These are phyloP conservation scores for Yarrowia alimentaria DNA, from an alignment of 805 yeast species.

Conservation along the genomic window DNA sequence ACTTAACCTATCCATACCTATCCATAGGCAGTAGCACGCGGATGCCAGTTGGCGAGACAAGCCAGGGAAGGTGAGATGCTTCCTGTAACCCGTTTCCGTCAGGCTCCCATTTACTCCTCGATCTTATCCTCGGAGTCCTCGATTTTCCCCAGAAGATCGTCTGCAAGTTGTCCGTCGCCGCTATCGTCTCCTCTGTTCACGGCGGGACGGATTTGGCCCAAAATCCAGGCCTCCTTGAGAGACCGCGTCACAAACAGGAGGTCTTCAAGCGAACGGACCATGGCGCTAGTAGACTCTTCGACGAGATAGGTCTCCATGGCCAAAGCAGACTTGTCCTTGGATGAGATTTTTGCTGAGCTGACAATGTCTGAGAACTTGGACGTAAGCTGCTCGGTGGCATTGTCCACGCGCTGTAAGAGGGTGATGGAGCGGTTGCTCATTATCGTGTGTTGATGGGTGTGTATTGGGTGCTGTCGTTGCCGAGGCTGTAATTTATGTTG, in stretches of 20 bases:
- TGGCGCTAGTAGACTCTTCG: conserved; percentile 41
- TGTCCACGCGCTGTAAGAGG: conserved; percentile 34
- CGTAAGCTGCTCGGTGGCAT: conserved; percentile 35
- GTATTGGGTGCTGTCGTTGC: no score
- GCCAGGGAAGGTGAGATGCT: no score
- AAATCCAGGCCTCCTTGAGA: conserved; percentile 46
- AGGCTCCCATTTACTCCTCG: no score
- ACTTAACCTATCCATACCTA: no score
- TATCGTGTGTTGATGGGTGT: no score
- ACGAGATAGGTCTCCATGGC: conserved; percentile 44
- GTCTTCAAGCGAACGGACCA: conserved; percentile 43
- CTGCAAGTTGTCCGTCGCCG: conserved; percentile 1
- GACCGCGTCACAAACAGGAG: conserved; percentile 42
- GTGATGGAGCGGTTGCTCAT: conserved; percentile 25
- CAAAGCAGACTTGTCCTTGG: conserved; percentile 39
- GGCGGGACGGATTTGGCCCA: conserved; percentile 41
- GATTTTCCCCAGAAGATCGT: conserved; percentile 6
- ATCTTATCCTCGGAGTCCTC: not conserved
- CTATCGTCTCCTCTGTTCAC: conserved; percentile 28
- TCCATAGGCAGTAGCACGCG: no score
- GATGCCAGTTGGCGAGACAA: no score
- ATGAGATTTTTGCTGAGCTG: conserved; percentile 35
- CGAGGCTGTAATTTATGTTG: no score
- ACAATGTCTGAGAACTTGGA: conserved; percentile 37
- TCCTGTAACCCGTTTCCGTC: no score